These are phyloP conservation scores for Coniferiporia weirii DNA, from an alignment of 1,284 basidiomycete genomes.

Conservation along the genomic window DNA sequence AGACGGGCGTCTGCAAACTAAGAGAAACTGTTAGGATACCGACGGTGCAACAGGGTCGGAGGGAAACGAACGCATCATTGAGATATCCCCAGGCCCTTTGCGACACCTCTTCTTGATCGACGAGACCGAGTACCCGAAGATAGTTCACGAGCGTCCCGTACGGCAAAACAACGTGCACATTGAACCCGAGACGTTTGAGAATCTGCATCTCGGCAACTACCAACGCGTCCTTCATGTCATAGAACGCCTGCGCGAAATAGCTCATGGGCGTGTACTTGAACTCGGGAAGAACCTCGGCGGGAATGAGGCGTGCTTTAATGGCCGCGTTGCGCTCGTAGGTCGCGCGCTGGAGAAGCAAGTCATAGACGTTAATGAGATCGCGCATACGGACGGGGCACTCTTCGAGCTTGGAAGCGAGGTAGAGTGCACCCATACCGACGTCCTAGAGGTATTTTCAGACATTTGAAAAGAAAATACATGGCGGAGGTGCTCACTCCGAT, in stretches of 20 bases:
- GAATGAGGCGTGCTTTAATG: conserved; percentile 16
- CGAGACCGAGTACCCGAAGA: conserved; percentile 82
- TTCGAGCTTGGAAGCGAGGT: conserved; percentile 93
- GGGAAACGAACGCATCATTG: conserved; percentile 75
- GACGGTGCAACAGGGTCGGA: neutral
- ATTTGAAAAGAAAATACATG: conserved; percentile 12
- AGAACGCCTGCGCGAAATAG: conserved; percentile 79
- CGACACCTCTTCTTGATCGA: conserved; percentile 64
- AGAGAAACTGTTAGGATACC: conserved; percentile 10
- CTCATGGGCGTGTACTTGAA: conserved; percentile 80
- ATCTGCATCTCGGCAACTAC: conserved; percentile 98
- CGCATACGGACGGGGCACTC: conserved; percentile 90
- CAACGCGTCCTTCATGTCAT: conserved; percentile 84
- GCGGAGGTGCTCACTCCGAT: conserved; percentile 60
- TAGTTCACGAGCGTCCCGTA: conserved; percentile 97
- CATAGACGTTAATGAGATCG: conserved; percentile 92
- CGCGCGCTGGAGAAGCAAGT: conserved; percentile 72
- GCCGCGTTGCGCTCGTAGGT: conserved; percentile 33
- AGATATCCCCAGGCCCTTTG: conserved; percentile 84
- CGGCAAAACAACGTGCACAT: conserved; percentile 84
- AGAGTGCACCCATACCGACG: conserved; percentile 88
- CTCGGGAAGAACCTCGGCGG: conserved; percentile 30
- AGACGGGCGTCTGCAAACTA: conserved; percentile 87
- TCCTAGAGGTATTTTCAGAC: conserved; percentile 48
- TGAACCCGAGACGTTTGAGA: conserved; percentile 88